Evolutionary conservation across 2,329 filamentous ascomycete species (phyloP).

Genomic region (Fonsecaea nubica): DNA sequence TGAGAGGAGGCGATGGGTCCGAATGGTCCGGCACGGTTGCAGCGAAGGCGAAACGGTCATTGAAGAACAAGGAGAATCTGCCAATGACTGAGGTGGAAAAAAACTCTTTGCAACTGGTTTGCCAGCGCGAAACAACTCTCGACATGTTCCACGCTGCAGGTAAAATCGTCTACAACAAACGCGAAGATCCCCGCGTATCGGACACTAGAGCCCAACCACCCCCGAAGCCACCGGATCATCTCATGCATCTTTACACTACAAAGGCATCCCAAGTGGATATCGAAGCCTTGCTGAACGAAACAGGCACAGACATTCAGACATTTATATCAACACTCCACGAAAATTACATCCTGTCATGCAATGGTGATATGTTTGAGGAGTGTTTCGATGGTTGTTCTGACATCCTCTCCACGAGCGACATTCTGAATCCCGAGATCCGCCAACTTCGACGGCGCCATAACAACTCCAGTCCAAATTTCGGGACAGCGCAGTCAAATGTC

Average conservation of each 20-base stretch:
- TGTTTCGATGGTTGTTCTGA: constrained; percentile 86
- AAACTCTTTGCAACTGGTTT: constrained; percentile 79
- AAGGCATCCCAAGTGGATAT: constrained; percentile 70
- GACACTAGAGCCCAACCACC: constrained; percentile 41
- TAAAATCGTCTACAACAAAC: constrained; percentile 96
- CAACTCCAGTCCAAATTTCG: constrained; percentile 24
- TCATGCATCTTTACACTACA: constrained; percentile 64
- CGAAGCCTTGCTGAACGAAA: constrained; percentile 86
- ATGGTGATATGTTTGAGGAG: constrained; percentile 72
- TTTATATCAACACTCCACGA: constrained; percentile 92
- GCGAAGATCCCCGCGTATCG: constrained; percentile 61
- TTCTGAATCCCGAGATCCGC: constrained; percentile 74
- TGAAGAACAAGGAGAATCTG: constrained; percentile 57
- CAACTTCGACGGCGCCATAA: constrained; percentile 40
- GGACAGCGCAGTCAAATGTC: constrained; percentile 46
- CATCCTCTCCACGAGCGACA: constrained; percentile 82
- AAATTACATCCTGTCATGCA: constrained; percentile 88
- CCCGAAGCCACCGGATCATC: constrained; percentile 66
- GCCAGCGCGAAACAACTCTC: constrained; percentile 84
- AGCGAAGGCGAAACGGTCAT: constrained; percentile 68
- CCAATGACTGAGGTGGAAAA: constrained; percentile 76
- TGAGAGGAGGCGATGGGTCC: constrained; percentile 76
- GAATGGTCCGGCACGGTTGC: constrained; percentile 77
- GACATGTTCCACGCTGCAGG: constrained; percentile 97
- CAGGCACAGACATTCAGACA: constrained; percentile 87